phyloP scores from a whole-genome alignment of 2,329 filamentous ascomycete species.

The Conoideocrella luteorostrata region DNA sequence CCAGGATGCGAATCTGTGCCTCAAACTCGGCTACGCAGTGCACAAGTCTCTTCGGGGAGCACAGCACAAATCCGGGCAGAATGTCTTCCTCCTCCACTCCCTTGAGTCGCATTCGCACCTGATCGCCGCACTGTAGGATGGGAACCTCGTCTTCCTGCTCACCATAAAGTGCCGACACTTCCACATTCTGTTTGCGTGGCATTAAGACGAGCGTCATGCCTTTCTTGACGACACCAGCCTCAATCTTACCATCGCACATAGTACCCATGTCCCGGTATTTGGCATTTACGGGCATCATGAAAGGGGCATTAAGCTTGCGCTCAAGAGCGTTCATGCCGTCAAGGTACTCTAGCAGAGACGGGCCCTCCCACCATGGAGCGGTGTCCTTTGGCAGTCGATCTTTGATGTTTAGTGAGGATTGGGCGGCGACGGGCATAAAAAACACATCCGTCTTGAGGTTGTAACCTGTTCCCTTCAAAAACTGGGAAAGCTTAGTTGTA shows the following conservation, averaged over 20 bases:
- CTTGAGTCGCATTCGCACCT: conserved; percentile 84
- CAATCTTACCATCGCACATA: conserved; percentile 95
- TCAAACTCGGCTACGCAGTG: conserved; percentile 88
- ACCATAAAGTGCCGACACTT: conserved; percentile 80
- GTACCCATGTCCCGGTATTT: conserved; percentile 98
- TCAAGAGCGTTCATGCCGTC: conserved; percentile 88
- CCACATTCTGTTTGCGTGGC: conserved; percentile 81
- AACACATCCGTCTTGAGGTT: conserved; percentile 88
- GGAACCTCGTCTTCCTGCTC: conserved; percentile 91
- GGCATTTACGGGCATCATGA: conserved; percentile 97
- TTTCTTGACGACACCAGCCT: conserved; percentile 92
- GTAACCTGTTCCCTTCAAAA: conserved; percentile 89
- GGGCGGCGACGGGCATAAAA: conserved; percentile 95
- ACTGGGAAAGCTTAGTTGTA: conserved; percentile 76
- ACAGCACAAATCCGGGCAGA: conserved; percentile 89
- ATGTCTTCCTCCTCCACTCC: conserved; percentile 98
- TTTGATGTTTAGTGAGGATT: conserved; percentile 82
- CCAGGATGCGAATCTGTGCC: conserved; percentile 91
- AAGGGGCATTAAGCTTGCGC: conserved; percentile 92
- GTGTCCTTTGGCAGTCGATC: conserved; percentile 71
- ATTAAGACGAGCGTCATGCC: conserved; percentile 82
- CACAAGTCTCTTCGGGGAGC: conserved; percentile 87
- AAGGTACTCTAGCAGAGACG: conserved; percentile 91
- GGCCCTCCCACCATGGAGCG: conserved; percentile 79
- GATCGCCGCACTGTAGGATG: conserved; percentile 83